These are phyloP conservation scores for Aspergillus terreus DNA, from an alignment of 2,329 filamentous ascomycete species.

Conservation along the genomic window DNA sequence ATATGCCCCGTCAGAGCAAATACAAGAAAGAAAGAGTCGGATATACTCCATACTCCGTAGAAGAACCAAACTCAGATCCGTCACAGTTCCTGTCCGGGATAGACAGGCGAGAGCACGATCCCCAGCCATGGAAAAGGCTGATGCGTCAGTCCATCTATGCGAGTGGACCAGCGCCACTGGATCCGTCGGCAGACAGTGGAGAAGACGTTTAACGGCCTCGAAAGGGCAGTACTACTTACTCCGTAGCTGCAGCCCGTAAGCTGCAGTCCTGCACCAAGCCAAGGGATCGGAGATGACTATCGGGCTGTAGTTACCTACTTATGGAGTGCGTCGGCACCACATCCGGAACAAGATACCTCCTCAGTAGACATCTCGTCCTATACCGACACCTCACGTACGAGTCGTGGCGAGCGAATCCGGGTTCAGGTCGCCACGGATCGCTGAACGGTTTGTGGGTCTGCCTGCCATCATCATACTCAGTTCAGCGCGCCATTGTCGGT, in stretches of 20 bases:
- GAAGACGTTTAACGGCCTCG: not conserved
- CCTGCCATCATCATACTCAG: not conserved
- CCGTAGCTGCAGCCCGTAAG: not conserved
- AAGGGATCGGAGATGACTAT: too few relatives aligned
- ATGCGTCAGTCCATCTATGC: not conserved
- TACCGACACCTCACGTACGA: not conserved
- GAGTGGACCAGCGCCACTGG: conserved; percentile 3
- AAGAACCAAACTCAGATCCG: not conserved
- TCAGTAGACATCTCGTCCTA: too few relatives aligned
- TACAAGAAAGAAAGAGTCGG: not conserved
- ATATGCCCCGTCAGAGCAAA: not conserved
- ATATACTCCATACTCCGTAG: not conserved
- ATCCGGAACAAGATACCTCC: not conserved
- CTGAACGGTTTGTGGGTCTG: not conserved
- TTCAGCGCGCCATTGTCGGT: not conserved
- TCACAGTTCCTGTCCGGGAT: not conserved
- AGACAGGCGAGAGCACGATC: not conserved
- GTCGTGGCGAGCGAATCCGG: not conserved
- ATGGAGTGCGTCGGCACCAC: not conserved
- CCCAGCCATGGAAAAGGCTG: not conserved
- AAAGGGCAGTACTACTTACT: not conserved
- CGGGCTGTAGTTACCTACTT: too few relatives aligned
- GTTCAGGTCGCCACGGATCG: not conserved
- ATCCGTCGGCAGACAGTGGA: conserved; percentile 1
- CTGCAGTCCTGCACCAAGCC: not conserved